Percentiles rank a stretch among this genome's conserved stretches.
Evolutionary conservation across 805 yeast genomes (phyloP).

Genomic region (Yamadazyma phyllophila): DNA sequence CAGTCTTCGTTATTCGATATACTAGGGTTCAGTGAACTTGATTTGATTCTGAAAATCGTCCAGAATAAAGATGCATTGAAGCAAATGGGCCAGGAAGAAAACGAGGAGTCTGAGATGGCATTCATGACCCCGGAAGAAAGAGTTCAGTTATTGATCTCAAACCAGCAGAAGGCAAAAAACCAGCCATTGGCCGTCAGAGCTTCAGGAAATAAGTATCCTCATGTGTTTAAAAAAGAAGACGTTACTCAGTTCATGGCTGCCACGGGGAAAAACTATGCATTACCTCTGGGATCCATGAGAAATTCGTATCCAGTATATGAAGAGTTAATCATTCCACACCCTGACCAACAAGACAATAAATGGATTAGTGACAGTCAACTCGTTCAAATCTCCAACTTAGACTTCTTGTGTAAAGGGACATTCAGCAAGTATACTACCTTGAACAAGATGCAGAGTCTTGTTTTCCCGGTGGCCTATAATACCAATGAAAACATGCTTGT

Average conservation of each 20-base stretch:
- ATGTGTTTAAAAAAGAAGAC: constrained; percentile 74
- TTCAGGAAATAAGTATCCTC: constrained; percentile 65
- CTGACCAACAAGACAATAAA: constrained; percentile 47
- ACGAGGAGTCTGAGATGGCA: constrained; percentile 10
- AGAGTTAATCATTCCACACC: constrained; percentile 79
- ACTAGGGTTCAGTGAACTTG: constrained; percentile 84
- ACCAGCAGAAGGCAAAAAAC: constrained; percentile 49
- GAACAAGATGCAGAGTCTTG: constrained; percentile 87
- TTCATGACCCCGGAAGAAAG: constrained; percentile 56
- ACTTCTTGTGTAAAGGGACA: constrained; percentile 77
- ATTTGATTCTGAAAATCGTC: constrained; percentile 64
- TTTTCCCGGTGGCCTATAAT: constrained; percentile 87
- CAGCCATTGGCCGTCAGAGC: constrained; percentile 46
- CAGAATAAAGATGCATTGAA: constrained; percentile 36
- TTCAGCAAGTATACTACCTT: constrained; percentile 74
- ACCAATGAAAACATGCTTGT: constrained; percentile 93
- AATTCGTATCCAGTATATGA: constrained; percentile 63
- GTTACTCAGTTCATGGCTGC: constrained; percentile 66
- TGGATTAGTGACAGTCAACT: constrained; percentile 46
- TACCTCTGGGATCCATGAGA: constrained; percentile 81
- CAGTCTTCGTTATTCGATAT: constrained; percentile 77
- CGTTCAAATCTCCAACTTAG: constrained; percentile 61
- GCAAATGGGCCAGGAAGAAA: constrained; percentile 7
- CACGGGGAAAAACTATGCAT: constrained; percentile 73
- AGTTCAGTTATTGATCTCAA: constrained; percentile 49